Evolutionary conservation across 352 stramenopile genomes (phyloP).

Genomic region (Globisporangium paroecandrum): DNA sequence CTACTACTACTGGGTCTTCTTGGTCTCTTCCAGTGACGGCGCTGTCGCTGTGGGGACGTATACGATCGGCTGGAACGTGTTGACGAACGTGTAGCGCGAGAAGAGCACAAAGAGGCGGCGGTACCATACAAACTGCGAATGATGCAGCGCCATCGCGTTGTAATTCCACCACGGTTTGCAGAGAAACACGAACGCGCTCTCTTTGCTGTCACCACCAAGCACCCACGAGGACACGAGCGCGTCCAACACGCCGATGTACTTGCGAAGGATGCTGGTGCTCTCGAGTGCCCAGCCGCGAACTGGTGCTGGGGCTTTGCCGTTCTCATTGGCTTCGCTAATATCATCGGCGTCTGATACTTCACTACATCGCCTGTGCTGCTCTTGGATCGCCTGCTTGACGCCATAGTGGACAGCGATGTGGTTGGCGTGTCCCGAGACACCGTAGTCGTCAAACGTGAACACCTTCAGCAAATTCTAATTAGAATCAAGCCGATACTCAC

Average conservation of each 20-base stretch:
- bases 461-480: slow-evolving; percentile 39
- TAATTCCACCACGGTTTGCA: slow-evolving; percentile 79
- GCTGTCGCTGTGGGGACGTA: not conserved
- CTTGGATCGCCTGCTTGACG: slow-evolving; percentile 42
- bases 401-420: slow-evolving; percentile 80
- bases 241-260: slow-evolving; percentile 87
- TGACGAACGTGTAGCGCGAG: slow-evolving; percentile 94
- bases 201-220: not conserved
- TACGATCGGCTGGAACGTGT: slow-evolving; percentile 69
- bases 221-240: slow-evolving; percentile 45
- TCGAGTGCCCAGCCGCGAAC: slow-evolving; percentile 64
- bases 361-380: slow-evolving; percentile 42
- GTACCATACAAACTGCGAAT: slow-evolving; percentile 97
- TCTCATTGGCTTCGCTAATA: not conserved
- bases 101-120: slow-evolving; percentile 95
- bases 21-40: not conserved
- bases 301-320: not conserved
- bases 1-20: slow-evolving; percentile 38
- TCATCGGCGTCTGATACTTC: not conserved
- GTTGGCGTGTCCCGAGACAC: slow-evolving; percentile 93
- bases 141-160: slow-evolving; percentile 89
- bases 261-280: slow-evolving; percentile 75
- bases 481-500: not conserved
- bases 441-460: slow-evolving; percentile 93
- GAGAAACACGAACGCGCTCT: slow-evolving; percentile 55